Percentiles rank a stretch among this genome's conserved stretches.
Evolutionary conservation across 2,329 filamentous ascomycete species (phyloP).

Genomic region (Talaromyces sp.): DNA sequence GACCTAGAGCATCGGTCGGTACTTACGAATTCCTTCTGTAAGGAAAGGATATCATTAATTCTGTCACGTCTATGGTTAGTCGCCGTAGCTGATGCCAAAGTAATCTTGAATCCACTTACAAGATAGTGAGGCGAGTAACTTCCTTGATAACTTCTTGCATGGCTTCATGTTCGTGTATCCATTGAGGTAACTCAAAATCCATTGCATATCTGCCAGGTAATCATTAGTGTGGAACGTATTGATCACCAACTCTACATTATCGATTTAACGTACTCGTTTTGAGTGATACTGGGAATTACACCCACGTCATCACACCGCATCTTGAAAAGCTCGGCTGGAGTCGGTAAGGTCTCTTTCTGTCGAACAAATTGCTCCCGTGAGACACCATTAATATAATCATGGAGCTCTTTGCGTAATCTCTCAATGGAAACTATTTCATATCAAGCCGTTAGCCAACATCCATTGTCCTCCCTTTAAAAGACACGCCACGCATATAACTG

Average conservation of each 20-base stretch:
- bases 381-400: not conserved
- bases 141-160: conserved; percentile 7
- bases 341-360: not conserved
- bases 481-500: not conserved
- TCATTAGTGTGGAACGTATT: not conserved
- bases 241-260: not conserved
- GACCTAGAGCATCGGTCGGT: not conserved
- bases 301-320: conserved; percentile 4
- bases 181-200: conserved; percentile 6
- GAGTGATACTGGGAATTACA: conserved; percentile 7
- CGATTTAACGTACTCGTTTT: not conserved
- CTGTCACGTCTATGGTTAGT: not conserved
- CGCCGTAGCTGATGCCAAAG: not conserved
- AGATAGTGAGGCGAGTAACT: not conserved
- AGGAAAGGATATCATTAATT: conserved; percentile 5
- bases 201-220: conserved; percentile 1
- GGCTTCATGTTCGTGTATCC: conserved; percentile 4
- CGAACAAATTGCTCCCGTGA: conserved; percentile 1
- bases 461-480: no score
- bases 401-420: conserved; percentile 5
- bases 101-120: not conserved
- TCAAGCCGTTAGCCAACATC: not conserved
- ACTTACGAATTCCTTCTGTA: conserved; percentile 2
- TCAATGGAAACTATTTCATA: not conserved
- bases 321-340: conserved; percentile 3